Evolutionary conservation across 495 filamentous ascomycete genomes (phyloP), one percentile per base, ranked within the genome.

Genomic region (Podospora australis): DNA sequence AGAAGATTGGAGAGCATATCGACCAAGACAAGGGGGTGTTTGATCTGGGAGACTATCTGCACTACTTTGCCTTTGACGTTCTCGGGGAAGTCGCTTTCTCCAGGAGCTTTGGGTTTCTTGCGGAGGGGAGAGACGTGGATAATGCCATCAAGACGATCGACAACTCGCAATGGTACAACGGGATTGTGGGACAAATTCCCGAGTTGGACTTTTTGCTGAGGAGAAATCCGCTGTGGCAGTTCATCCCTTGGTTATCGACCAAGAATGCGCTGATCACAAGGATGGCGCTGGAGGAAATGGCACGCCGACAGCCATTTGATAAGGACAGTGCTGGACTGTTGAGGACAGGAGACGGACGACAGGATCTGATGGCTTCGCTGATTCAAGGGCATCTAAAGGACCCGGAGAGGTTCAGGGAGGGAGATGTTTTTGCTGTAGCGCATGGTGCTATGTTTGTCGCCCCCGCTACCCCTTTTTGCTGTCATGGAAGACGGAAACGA

Each of bases 31-130:
- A 14, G 7, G 55, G 52, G 1, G 54, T 62, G 25, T 66, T 75
- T n/a, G 67, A 78, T 54, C 60, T 79, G 6, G 74, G 71, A 11
- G 63, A 65, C 44, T 78, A 71, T 59, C 59, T 78, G 38, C 72
- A 78, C 56, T 79, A 67, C 46, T 78, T 76, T 50, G 72, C 78
- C 3, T 78, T 78, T 57, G 75, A 83, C 58, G 77, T 81, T 9
- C 65, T 81, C 6, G 75, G 76, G 21, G 77, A 81, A 57, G 71
- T 86, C 11, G 82, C 81, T 0, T 87, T 82, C 51, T 77, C 74
- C 41, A 66, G 78, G n/a, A 72, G 68, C 5, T 80, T 83, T 50
- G 83, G 83, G 1, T 86, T 86, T 53, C 53, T 87, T 2, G 69
- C 70, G 17, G 67, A 75, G 6, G 78, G 74, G 3, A 48, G 72